Evolutionary conservation across 176 grass and related monocot species (phyloP), one percentile per base, ranked within the genome.

Genomic region (Ampelocalamus luodianensis): DNA sequence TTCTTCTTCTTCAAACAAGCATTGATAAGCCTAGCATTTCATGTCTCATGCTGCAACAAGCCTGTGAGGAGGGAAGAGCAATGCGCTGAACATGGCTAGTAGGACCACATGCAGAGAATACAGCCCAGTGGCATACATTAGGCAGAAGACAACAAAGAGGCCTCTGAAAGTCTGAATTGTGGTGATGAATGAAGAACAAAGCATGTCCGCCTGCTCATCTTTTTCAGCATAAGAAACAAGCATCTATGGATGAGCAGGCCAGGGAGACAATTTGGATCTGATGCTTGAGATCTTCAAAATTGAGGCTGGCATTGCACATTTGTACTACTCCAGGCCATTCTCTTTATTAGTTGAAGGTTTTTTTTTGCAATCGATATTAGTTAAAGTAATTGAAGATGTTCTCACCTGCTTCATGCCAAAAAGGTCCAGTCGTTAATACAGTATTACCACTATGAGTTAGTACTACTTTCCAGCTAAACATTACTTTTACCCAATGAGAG

Each of bases 401-500:
- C 64, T 48, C 71, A 17, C 65, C 78, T 72, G 72, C 0, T 86
- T 82, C 34, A 39, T 48, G 78, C 59, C 36, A 72, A 73, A 86
- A 86, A 72, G 26, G 66, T 59, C 17, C 44, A 56, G 39, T 42
- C 65, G 54, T 83, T 24, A 65, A 46, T 82, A 77, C 67, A 50
- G 4, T 32, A 78, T 82, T 83, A 83, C 39, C 39, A 18, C 16
- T 64, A 44, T 22, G 58, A 54, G 13, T 29, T 79, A 34, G 32
- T 3, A 79, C 8, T 23, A 32, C 55, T 83, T 67, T 87, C 39
- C 72, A 83, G 73, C 88, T 67, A 79, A 86, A n/a, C 40, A 64
- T 27, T 73, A 68, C 49, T 44, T 11, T 24, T 70, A 63, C 23
- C 38, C 32, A 43, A 11, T 43, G 44, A 77, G 10, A 42, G 13